Percentiles rank a stretch among this genome's conserved stretches.
Evolutionary conservation across 1,139 yeast genomes (phyloP).

Genomic region (Hemisphaericaspora lyxosophila): DNA sequence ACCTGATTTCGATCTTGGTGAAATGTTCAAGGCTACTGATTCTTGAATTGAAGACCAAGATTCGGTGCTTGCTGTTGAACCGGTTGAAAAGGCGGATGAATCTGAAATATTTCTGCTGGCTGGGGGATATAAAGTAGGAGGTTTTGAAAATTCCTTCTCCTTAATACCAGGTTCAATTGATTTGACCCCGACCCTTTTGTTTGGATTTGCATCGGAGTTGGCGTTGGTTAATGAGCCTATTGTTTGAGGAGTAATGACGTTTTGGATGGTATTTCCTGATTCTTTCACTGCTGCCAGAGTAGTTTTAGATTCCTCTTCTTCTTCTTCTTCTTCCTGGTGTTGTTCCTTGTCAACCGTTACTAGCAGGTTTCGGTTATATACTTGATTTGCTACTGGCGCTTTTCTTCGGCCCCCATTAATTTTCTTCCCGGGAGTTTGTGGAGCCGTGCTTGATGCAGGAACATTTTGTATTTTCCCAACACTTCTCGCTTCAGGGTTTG

Average conservation of each 20-base stretch:
- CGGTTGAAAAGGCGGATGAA: conserved; percentile 6
- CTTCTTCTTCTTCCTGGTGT: too few relatives aligned
- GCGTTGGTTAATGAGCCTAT: too few relatives aligned
- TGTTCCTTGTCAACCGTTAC: too few relatives aligned
- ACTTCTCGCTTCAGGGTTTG: background rate
- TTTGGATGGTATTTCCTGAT: too few relatives aligned
- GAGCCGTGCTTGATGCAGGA: background rate
- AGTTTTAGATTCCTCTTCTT: too few relatives aligned
- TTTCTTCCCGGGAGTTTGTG: background rate
- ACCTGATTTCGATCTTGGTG: conserved; percentile 5
- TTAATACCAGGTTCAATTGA: too few relatives aligned
- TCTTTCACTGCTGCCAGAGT: too few relatives aligned
- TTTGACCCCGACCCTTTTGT: too few relatives aligned
- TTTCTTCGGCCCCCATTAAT: background rate
- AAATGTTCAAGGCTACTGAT: conserved; percentile 28
- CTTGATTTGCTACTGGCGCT: background rate
- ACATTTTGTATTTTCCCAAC: background rate
- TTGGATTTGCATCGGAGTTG: too few relatives aligned
- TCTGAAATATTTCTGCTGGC: conserved; percentile 4
- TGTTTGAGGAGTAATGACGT: too few relatives aligned
- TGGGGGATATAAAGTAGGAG: background rate
- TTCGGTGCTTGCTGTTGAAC: conserved; percentile 10
- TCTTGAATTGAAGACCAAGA: conserved; percentile 41
- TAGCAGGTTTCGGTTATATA: background rate
- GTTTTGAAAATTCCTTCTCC: background rate